A percentile compares a stretch with the other conserved stretches of the same genome.
phyloP scores from a whole-genome alignment of 768 basidiomycete genomes.

The Phlegmacium glaucopus region DNA sequence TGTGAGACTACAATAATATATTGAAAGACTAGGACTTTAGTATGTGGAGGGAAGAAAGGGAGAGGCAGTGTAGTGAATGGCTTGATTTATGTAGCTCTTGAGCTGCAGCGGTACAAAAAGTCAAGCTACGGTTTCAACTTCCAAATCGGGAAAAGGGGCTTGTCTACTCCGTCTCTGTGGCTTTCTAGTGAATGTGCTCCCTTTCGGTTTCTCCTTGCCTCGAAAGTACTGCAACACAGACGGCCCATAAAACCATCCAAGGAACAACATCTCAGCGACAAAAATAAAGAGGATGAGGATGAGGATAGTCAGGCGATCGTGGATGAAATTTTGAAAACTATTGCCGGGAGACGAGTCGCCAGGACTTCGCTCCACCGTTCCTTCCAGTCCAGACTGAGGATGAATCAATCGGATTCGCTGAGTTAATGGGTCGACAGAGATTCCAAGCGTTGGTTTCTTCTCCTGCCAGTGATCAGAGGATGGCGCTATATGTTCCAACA shows the following conservation, averaged over 20 bases:
- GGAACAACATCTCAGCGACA: background rate
- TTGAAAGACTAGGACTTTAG: no score
- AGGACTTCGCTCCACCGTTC: background rate
- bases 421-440: background rate
- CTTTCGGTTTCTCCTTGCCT: background rate
- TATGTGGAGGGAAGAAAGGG: slow-evolving; percentile 3
- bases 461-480: background rate
- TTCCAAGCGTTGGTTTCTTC: background rate
- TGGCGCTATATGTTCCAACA: no score
- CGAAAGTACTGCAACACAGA: background rate
- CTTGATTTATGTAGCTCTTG: slow-evolving; percentile 14
- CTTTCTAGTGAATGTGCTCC: background rate
- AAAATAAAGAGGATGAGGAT: background rate
- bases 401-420: background rate
- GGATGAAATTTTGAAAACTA: background rate
- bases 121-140: slow-evolving; percentile 17
- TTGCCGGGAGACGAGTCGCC: background rate
- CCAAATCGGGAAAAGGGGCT: slow-evolving; percentile 19
- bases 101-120: slow-evolving; percentile 15
- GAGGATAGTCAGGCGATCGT: background rate
- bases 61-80: slow-evolving; percentile 5
- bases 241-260: background rate
- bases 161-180: background rate
- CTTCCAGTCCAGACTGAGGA: background rate
- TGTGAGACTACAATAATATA: background rate